phyloP scores from a whole-genome alignment of 2,329 filamentous ascomycete genomes.

The Monilinia aucupariae region DNA sequence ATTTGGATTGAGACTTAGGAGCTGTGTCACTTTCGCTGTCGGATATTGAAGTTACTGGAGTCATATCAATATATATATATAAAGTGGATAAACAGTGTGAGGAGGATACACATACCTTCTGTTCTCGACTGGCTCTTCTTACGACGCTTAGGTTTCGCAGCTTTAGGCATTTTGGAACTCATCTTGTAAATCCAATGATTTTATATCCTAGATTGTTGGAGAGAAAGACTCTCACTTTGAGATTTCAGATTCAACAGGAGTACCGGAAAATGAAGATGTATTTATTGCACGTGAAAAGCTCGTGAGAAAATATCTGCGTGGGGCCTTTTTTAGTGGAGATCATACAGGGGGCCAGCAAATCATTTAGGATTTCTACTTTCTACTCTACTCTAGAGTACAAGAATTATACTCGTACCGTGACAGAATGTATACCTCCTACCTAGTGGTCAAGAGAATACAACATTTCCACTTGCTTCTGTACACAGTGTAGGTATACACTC shows the following conservation, averaged over 20 bases:
- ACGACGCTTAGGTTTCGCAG: constrained; percentile 13
- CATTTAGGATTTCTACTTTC: not conserved
- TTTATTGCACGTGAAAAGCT: constrained; percentile 11
- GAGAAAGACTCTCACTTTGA: not conserved
- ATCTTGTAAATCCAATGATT: not conserved
- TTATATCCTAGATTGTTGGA: not conserved
- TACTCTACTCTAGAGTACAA: not conserved
- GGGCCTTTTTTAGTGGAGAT: not conserved
- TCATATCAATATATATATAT: not conserved
- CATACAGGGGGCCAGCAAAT: not conserved
- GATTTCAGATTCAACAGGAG: not conserved
- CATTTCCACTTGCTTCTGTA: not conserved
- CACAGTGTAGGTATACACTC: too few species aligned
- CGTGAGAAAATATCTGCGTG: constrained; percentile 9
- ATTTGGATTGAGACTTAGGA: not conserved
- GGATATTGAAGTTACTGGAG: constrained; percentile 5
- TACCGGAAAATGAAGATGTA: not conserved
- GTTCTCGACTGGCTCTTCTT: constrained; percentile 19
- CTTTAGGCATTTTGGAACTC: constrained; percentile 5
- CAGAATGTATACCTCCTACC: too few species aligned
- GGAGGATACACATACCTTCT: constrained; percentile 11
- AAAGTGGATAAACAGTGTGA: not conserved
- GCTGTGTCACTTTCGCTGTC: constrained; percentile 14
- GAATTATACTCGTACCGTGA: not conserved
- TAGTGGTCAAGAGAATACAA: not conserved